Base-by-base conservation (phyloP, 2,329 filamentous ascomycete genomes). In the Graphiopsis chlorocephala region DNA sequence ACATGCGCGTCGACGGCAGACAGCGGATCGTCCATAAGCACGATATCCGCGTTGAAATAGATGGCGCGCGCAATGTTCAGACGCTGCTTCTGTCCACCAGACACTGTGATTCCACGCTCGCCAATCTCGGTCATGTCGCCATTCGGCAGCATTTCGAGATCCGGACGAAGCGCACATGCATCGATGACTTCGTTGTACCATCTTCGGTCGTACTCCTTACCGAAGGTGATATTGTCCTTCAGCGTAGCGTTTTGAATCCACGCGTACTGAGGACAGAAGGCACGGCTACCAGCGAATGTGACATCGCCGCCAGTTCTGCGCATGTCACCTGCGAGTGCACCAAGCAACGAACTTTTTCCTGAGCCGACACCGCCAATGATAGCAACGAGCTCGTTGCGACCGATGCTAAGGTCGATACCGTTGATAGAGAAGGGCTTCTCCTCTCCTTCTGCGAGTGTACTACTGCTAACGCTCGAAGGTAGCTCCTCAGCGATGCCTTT, bases 201-300 rank as follows among this genome's bases (percentile, higher is more conserved):
- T 3, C 81, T 79, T 65, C 84, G 84, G 61, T 96, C 84, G 66
- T 70, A 86, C 75, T 84, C 81, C 83, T 92, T 94, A 12, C 94
- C 94, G 72, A 98, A 98, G 0, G 92, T 78, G 65, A 99, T 96
- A 72, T 99, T 99, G 35, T 97, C 87, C 67, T 87, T 88, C 3
- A 98, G 85, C 0, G 90, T 91, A 0, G 92, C 85, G 73, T 98
- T 98, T 74, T 98, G 94, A 57, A 99, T 97, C 95, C 95, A 99
- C 0, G 95, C 92, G 73, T 97, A 97, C 75, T 99, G 94, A 0
- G 94, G 94, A 69, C 95, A 98, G 72, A 97, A 97, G 0, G 94
- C 92, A 67, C 93, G 84, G 3, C 88, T 89, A 0, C 92, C 92
- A 47, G 93, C 91, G 70, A 95, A 85, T 0, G 86, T 84, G 6